Evolutionary conservation across 1,284 basidiomycete genomes (phyloP), one percentile per base, ranked within the genome.

Genomic region (Cutaneotrichosporon arboriforme): DNA sequence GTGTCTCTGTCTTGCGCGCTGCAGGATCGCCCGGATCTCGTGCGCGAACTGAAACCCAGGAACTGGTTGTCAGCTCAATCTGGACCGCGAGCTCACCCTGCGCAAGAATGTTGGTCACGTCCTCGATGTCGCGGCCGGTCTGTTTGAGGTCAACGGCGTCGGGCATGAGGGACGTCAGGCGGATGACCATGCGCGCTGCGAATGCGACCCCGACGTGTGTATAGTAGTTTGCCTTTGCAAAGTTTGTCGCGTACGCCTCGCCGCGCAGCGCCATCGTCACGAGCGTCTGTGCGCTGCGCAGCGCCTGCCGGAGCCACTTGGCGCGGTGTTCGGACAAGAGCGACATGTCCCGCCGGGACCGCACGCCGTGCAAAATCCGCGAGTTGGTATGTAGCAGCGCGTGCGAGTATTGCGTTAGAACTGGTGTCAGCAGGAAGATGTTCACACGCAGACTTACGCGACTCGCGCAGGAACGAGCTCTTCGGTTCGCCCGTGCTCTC

Each of bases 21-120:
- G 48, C 10, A 71, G 50, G 14, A 70, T 60, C 9, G 67, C 66
- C 18, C 64, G 64, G 8, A 71, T 61, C n/a, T 66, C 50, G 31
- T 62, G 53, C 4, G 67, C 66, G 43, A 64, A 68, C 57, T 66
- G 65, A 59, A 69, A 73, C 0, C 70, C 69, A 7, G 70, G 70
- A 1, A 73, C 70, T 68, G 46, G 21, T 2, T 10, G 43, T 51
- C 36, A 53, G 51, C 37, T 35, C 8, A 17, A 18, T 18, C 8
- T 10, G 17, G 7, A 22, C 14, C 5, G 2, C 4, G 8, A n/a
- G 21, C 49, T 46, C 40, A 69, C 67, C 67, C 21, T 60, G 57
- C 1, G 66, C 58, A 9, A 72, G 52, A 12, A 63, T 54, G 21
- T 61, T 46, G 5, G 68, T 63, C 4, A 71, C 51, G n/a, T 63